Evolutionary conservation across 768 basidiomycete genomes (phyloP).

Genomic region (Cantharellus anzutake): DNA sequence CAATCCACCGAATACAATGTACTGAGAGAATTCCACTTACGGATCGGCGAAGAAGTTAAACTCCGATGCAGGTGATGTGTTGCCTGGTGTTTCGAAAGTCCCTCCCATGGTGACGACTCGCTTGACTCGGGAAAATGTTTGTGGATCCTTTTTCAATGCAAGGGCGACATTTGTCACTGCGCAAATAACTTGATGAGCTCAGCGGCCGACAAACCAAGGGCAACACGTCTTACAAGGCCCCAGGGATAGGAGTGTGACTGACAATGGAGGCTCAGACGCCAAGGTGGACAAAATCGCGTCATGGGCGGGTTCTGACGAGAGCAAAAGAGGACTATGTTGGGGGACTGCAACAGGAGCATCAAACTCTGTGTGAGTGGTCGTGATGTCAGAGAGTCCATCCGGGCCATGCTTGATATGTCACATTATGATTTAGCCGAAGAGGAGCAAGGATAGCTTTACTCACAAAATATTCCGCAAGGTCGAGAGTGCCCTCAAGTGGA

Average conservation of each 20-base stretch:
- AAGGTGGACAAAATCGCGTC: slow-evolving; percentile 11
- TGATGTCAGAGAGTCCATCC: slow-evolving; percentile 13
- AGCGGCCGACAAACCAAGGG: not conserved
- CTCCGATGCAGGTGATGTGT: slow-evolving; percentile 22
- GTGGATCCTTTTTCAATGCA: slow-evolving; percentile 15
- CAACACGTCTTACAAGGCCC: slow-evolving; percentile 10
- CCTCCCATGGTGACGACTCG: slow-evolving; percentile 26
- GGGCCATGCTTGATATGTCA: slow-evolving; percentile 13
- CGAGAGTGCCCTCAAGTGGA: slow-evolving; percentile 11
- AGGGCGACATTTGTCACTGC: slow-evolving; percentile 24
- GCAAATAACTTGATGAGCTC: not conserved
- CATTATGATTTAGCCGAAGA: no score
- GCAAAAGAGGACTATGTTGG: not conserved
- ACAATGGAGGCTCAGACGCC: slow-evolving; percentile 2
- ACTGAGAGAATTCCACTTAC: slow-evolving; percentile 7
- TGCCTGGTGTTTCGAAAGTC: slow-evolving; percentile 24
- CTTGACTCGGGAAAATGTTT: slow-evolving; percentile 12
- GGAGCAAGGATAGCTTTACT: not conserved
- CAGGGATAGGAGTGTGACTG: slow-evolving; percentile 12
- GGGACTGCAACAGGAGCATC: not conserved
- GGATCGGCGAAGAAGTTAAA: slow-evolving; percentile 24
- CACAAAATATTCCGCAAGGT: slow-evolving; percentile 15
- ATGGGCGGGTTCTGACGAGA: slow-evolving; percentile 3
- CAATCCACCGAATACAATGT: not conserved
- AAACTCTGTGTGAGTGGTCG: slow-evolving; percentile 12